These are phyloP conservation scores for Solanum chacoense DNA, from an alignment of 305 asterid species.

Conservation along the genomic window DNA sequence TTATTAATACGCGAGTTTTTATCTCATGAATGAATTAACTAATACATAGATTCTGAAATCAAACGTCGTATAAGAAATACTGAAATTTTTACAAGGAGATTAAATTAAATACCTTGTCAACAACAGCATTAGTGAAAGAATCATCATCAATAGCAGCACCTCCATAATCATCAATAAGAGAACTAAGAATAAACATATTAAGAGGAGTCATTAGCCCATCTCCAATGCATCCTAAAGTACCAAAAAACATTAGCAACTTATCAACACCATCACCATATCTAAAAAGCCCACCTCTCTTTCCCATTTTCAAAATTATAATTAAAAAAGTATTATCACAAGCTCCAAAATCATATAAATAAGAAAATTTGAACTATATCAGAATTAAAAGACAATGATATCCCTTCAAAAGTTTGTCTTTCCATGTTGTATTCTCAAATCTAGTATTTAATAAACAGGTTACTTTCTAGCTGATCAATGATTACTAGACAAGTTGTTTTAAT, in stretches of 20 bases:
- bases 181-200: constrained; percentile 33
- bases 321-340: not conserved
- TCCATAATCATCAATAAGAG: constrained; percentile 41
- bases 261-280: constrained; percentile 35
- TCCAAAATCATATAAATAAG: not conserved
- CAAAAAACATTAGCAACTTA: constrained; percentile 32
- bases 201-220: constrained; percentile 35
- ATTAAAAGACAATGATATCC: not conserved
- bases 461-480: not conserved
- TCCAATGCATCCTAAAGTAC: constrained; percentile 32
- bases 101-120: constrained; percentile 34
- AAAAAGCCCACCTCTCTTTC: constrained; percentile 21
- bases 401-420: not conserved
- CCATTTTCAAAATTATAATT: constrained; percentile 5
- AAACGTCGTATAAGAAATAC: not conserved
- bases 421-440: not conserved
- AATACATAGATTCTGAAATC: not conserved
- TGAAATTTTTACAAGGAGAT: not conserved
- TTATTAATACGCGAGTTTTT: not conserved
- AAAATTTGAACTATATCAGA: not conserved
- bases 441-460: not conserved
- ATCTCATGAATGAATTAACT: not conserved
- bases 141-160: constrained; percentile 10
- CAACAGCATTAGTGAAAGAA: constrained; percentile 24
- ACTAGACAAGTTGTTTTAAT: not conserved